Base-by-base conservation (phyloP, 1,284 basidiomycete genomes). In the Tilletia caries region DNA sequence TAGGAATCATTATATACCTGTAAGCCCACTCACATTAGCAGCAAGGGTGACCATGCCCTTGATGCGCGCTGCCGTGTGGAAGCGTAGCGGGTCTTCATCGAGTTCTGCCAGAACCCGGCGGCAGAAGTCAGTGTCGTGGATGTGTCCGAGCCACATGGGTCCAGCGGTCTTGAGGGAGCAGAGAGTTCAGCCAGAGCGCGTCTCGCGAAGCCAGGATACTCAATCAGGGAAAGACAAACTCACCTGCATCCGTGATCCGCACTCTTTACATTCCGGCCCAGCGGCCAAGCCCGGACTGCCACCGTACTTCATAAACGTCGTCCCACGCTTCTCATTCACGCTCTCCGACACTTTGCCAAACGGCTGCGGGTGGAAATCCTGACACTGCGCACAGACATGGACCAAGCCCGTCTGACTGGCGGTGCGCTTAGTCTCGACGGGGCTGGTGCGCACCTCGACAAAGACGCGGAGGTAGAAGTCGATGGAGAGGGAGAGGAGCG, bases 381-480 rank as follows among this genome's bases (percentile, higher is more conserved):
- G 73, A 67, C 81, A 83, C 52, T 75, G 69, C 2, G 71, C 71
- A 70, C 81, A 83, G 2, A 76, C 69, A 70, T 79, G 81, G 6
- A 81, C 80, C 5, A 75, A 68, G 20, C 79, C 80, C 2, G 76
- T 80, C 54, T 78, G 71, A 68, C 69, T 67, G 0, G 80, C 86
- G 2, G 89, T 85, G 72, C 89, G 90, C 84, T 99, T 98, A 43
- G 95, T 94, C 82, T 94, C 90, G n/a, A 90, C 85, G 0, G 93
- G 90, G 0, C 89, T 87, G 0, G 89, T 88, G 73, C 89, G 86
- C 3, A 99, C 86, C 18, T 90, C 89, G 12, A 98, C 89, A 80
- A 98, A 99, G 18, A 98, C 83, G 6, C 96, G 91, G 32, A 97
- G 90, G 83, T 99, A 98, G 82, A 98, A 99, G 82, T 98, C 96